A percentile compares a stretch with the other conserved stretches of the same genome.
These are phyloP conservation scores for Epichloe baconii DNA, from an alignment of 2,329 filamentous ascomycete species.

Conservation along the genomic window DNA sequence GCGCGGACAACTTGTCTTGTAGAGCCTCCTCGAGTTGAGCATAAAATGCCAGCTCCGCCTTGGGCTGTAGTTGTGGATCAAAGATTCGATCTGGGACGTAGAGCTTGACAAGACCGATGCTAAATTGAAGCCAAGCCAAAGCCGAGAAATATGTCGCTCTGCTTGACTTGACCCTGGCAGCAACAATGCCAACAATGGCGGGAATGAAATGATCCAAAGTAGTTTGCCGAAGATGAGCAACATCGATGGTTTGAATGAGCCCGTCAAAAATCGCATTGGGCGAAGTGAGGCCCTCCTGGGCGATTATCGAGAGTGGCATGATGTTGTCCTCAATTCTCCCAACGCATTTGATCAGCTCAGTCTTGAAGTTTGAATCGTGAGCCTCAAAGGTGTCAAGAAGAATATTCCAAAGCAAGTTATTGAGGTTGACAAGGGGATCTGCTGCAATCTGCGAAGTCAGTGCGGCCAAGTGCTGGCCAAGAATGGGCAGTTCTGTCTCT, in stretches of 20 bases:
- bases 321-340: conserved; percentile 12
- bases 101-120: conserved; percentile 58
- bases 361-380: conserved; percentile 22
- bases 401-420: conserved; percentile 32
- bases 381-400: conserved; percentile 28
- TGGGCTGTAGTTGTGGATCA: conserved; percentile 59
- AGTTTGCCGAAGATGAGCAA: conserved; percentile 24
- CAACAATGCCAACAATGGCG: conserved; percentile 30
- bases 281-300: conserved; percentile 1
- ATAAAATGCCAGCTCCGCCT: conserved; percentile 50
- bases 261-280: conserved; percentile 9
- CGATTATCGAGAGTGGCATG: conserved; percentile 5
- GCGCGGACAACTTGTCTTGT: conserved; percentile 39
- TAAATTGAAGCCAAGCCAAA: conserved; percentile 63
- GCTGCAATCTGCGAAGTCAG: conserved; percentile 35
- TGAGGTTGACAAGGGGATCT: conserved; percentile 37
- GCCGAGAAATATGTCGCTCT: conserved; percentile 22
- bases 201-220: conserved; percentile 31
- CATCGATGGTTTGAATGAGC: conserved; percentile 15
- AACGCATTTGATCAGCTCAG: conserved; percentile 15
- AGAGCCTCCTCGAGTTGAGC: conserved; percentile 43
- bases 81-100: conserved; percentile 80
- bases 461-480: conserved; percentile 41
- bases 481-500: conserved; percentile 49
- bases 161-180: conserved; percentile 9